phyloP scores from a whole-genome alignment of 352 stramenopile species.

The Phytophthora sp. region DNA sequence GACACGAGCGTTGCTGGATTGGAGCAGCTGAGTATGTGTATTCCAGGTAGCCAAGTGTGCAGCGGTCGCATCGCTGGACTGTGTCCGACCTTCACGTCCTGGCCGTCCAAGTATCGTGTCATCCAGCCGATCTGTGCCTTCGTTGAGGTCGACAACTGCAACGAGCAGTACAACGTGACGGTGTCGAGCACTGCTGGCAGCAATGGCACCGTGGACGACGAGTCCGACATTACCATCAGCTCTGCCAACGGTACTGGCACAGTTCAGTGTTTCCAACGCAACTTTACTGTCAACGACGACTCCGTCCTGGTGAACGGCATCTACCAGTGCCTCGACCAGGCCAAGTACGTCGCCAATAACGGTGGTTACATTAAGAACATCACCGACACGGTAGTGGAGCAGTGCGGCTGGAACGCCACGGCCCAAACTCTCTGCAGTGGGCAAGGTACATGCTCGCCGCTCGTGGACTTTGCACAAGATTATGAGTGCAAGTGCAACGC shows the following conservation, averaged over 20 bases:
- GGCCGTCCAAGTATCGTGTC: slow-evolving; percentile 69
- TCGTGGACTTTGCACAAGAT: slow-evolving; percentile 56
- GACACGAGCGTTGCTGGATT: slow-evolving; percentile 61
- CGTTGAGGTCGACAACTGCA: slow-evolving; percentile 64
- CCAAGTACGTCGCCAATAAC: slow-evolving; percentile 65
- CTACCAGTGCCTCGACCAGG: slow-evolving; percentile 77
- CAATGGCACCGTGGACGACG: slow-evolving; percentile 32
- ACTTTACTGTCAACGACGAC: slow-evolving; percentile 57
- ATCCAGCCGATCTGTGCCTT: slow-evolving; percentile 81
- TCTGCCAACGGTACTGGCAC: slow-evolving; percentile 38
- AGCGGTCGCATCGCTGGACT: slow-evolving; percentile 63
- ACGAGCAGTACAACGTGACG: slow-evolving; percentile 55
- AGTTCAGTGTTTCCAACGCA: slow-evolving; percentile 74
- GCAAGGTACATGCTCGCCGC: slow-evolving; percentile 75
- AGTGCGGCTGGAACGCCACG: slow-evolving; percentile 60
- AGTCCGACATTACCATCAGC: slow-evolving; percentile 24
- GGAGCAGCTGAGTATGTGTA: slow-evolving; percentile 74
- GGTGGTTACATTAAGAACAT: slow-evolving; percentile 70
- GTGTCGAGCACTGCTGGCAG: slow-evolving; percentile 29
- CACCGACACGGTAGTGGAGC: slow-evolving; percentile 52
- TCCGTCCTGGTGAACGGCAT: slow-evolving; percentile 69
- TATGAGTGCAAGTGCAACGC: slow-evolving; percentile 84
- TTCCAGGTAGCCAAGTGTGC: slow-evolving; percentile 59
- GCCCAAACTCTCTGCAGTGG: slow-evolving; percentile 63
- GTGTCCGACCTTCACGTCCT: slow-evolving; percentile 79